Percentiles rank a stretch among this genome's conserved stretches.
These are phyloP conservation scores for Turnera subulata DNA, from an alignment of 345 rosid genomes.

Conservation along the genomic window DNA sequence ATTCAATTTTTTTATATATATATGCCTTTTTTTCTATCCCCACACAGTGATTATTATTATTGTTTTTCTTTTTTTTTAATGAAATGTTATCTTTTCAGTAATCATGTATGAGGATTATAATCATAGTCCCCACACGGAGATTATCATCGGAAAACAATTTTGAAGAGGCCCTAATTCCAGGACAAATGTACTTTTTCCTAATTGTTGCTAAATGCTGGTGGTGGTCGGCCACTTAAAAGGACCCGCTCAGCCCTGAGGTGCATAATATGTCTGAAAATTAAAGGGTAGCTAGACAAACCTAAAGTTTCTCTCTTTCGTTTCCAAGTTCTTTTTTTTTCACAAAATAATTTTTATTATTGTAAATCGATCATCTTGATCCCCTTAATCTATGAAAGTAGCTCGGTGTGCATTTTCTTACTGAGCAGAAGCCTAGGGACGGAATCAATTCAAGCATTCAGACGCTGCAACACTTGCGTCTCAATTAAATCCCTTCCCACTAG, in stretches of 20 bases:
- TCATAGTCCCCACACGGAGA: too few species aligned
- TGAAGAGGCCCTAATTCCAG: too few species aligned
- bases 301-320: too few species aligned
- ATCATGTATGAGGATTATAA: too few species aligned
- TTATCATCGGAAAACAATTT: neutral
- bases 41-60: too few species aligned
- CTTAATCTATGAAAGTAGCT: too few species aligned
- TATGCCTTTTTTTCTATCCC: too few species aligned
- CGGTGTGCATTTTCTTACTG: neutral
- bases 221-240: slow-evolving; percentile 22
- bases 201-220: neutral
- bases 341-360: neutral
- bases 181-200: neutral
- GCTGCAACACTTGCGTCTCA: neutral
- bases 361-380: neutral
- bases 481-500: too few species aligned
- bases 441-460: neutral
- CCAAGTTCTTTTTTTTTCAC: neutral
- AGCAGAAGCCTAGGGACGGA: neutral
- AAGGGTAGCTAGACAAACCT: slow-evolving; percentile 17
- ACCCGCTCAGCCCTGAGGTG: slow-evolving; percentile 16
- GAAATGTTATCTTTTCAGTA: too few species aligned
- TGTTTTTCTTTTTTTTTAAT: too few species aligned
- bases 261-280: slow-evolving; percentile 26
- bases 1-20: too few species aligned